Conservation (phyloP, 2,329 filamentous ascomycete species). For the Dactylella cylindrospora region DNA sequence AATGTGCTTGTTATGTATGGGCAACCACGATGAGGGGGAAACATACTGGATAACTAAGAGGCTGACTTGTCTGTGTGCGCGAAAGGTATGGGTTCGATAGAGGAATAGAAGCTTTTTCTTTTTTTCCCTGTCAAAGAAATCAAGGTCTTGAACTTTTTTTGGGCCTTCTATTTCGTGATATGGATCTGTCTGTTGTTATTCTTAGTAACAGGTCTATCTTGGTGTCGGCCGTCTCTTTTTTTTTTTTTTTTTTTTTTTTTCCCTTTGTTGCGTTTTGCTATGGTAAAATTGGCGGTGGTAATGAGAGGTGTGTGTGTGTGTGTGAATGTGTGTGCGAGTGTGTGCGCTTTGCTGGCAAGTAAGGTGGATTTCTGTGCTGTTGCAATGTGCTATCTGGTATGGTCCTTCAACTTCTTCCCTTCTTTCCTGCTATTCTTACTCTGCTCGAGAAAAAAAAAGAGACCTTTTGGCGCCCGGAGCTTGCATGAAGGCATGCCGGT, state of each 20-base stretch:
- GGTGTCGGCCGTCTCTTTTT: conserved; percentile 34
- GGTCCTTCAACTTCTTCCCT: neutral
- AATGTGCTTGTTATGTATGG: conserved; percentile 33
- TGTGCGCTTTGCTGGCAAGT: too few relatives aligned
- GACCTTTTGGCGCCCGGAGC: conserved; percentile 45
- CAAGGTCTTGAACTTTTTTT: conserved; percentile 16
- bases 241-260: conserved; percentile 2
- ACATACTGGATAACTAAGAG: conserved; percentile 41
- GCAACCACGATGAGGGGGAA: conserved; percentile 21
- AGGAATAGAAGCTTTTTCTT: conserved; percentile 38
- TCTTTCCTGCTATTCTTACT: conserved; percentile 31
- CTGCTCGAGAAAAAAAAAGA: conserved; percentile 27
- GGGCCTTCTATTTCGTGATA: conserved; percentile 36
- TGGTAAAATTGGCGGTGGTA: conserved; percentile 14
- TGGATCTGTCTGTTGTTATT: conserved; percentile 41
- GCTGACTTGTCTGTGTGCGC: conserved; percentile 26
- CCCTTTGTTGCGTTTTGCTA: neutral
- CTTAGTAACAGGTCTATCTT: conserved; percentile 40
- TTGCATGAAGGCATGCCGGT: conserved; percentile 45
- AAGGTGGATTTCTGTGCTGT: too few relatives aligned
- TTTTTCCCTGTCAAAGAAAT: conserved; percentile 35
- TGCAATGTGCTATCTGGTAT: too few relatives aligned
- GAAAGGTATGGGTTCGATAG: conserved; percentile 12
- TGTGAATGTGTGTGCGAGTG: conserved; percentile 18
- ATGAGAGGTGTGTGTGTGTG: conserved; percentile 15